Evolutionary conservation across 352 stramenopile genomes (phyloP).

Genomic region (Phytopythium chamaehyphon): DNA sequence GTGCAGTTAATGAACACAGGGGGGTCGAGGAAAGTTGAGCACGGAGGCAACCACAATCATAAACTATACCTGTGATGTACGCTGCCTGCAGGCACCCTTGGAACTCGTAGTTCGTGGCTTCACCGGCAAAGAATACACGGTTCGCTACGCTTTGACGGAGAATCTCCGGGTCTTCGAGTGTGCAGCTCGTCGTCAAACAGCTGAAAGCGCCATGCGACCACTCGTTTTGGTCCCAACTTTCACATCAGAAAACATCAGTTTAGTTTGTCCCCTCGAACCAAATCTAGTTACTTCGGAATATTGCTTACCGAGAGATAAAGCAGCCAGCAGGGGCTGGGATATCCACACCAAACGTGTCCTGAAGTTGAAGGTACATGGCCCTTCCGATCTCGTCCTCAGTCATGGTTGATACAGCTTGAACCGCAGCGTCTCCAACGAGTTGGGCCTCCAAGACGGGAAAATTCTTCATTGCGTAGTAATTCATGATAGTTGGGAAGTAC

Average conservation of each 20-base stretch:
- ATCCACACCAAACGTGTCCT: slow-evolving; percentile 27
- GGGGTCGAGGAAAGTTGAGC: too few relatives aligned
- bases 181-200: slow-evolving; percentile 51
- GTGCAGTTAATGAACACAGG: too few relatives aligned
- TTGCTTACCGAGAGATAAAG: slow-evolving; percentile 34
- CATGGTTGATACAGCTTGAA: slow-evolving; percentile 16
- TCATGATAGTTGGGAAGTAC: slow-evolving; percentile 61
- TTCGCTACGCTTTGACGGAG: slow-evolving; percentile 29
- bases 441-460: slow-evolving; percentile 54
- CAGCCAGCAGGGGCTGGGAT: slow-evolving; percentile 29
- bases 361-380: slow-evolving; percentile 33
- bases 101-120: slow-evolving; percentile 67
- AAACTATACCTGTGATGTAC: slow-evolving; percentile 53
- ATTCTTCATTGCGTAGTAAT: slow-evolving; percentile 49
- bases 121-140: slow-evolving; percentile 60
- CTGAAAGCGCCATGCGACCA: slow-evolving; percentile 57
- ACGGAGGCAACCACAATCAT: too few relatives aligned
- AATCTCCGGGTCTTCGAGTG: slow-evolving; percentile 48
- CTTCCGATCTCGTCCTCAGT: slow-evolving; percentile 33
- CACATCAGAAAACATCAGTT: not conserved
- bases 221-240: slow-evolving; percentile 54
- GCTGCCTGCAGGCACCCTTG: slow-evolving; percentile 64
- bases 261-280: not conserved
- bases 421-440: slow-evolving; percentile 34
- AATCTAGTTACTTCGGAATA: slow-evolving; percentile 4